A percentile compares a stretch with the other conserved stretches of the same genome.
phyloP scores from a whole-genome alignment of 2,329 filamentous ascomycete genomes.

The Ophiostoma pallidulum region DNA sequence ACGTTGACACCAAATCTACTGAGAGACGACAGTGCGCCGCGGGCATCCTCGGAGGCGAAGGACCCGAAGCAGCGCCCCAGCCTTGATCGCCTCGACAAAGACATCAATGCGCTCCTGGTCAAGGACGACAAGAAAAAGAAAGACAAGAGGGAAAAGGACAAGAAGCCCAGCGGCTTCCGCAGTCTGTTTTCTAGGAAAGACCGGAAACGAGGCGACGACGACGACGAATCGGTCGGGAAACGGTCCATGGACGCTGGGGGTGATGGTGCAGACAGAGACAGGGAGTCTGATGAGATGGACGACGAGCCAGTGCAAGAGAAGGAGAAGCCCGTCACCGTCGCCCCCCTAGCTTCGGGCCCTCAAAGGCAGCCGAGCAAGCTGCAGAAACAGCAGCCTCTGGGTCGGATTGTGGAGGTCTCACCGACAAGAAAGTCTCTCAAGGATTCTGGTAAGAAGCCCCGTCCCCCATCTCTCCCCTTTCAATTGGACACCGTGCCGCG shows the following conservation, averaged over 20 bases:
- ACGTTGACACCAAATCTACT: conserved; percentile 88
- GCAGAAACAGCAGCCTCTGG: conserved; percentile 54
- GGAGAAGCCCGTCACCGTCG: too few species aligned
- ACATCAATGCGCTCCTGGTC: conserved; percentile 25
- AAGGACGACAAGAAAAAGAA: conserved; percentile 71
- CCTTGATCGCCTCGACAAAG: conserved; percentile 65
- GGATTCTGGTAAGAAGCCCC: neutral
- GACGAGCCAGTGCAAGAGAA: conserved; percentile 39
- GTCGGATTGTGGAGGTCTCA: conserved; percentile 22
- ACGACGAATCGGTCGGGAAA: conserved; percentile 53
- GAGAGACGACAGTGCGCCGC: conserved; percentile 60
- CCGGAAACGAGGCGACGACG: conserved; percentile 46
- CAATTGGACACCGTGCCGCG: too few species aligned
- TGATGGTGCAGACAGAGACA: conserved; percentile 24
- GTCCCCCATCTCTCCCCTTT: neutral
- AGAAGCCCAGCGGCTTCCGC: conserved; percentile 47
- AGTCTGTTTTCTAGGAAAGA: conserved; percentile 55
- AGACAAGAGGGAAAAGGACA: conserved; percentile 63
- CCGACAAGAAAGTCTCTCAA: conserved; percentile 31
- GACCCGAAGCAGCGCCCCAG: conserved; percentile 53
- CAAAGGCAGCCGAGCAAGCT: conserved; percentile 58
- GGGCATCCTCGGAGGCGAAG: conserved; percentile 46
- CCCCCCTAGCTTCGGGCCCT: conserved; percentile 21
- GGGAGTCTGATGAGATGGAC: conserved; percentile 35
- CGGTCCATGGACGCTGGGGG: conserved; percentile 46